Conservation (phyloP, 2,329 filamentous ascomycete genomes). For the Aspergillus aculeatus region DNA sequence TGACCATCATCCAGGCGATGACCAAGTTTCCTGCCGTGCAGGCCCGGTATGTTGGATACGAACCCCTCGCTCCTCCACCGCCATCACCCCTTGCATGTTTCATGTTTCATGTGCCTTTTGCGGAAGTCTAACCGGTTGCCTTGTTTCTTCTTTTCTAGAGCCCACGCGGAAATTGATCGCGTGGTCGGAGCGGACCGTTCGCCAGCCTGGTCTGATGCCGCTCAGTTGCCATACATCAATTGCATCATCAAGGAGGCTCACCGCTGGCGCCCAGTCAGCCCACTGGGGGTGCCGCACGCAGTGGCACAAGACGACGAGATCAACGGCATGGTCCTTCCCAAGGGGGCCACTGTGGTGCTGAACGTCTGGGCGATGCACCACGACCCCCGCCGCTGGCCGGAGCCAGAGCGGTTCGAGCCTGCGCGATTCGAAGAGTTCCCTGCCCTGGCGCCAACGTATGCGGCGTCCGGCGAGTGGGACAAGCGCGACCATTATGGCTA, state of each 20-base stretch:
- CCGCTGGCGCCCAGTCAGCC: constrained; percentile 56
- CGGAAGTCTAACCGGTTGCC: background rate
- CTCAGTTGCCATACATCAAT: constrained; percentile 53
- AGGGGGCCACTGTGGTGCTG: constrained; percentile 45
- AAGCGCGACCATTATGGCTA: constrained; percentile 39
- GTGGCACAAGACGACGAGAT: constrained; percentile 40
- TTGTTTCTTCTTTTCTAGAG: constrained; percentile 22
- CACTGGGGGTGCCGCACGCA: constrained; percentile 54
- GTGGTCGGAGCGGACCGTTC: constrained; percentile 51
- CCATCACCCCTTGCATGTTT: too few relatives aligned
- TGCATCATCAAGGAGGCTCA: constrained; percentile 57
- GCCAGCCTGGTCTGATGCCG: constrained; percentile 51
- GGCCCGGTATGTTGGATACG: background rate
- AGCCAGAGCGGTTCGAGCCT: constrained; percentile 35
- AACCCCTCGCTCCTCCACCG: too few relatives aligned
- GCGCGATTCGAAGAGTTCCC: constrained; percentile 26
- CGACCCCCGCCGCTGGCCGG: constrained; percentile 43
- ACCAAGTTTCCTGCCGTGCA: constrained; percentile 50
- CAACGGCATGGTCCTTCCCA: constrained; percentile 49
- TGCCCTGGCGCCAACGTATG: constrained; percentile 34
- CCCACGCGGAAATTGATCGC: constrained; percentile 51
- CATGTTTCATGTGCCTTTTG: too few relatives aligned
- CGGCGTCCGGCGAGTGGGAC: constrained; percentile 23
- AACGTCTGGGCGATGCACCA: constrained; percentile 49
- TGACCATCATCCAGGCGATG: constrained; percentile 51